Percentiles rank a stretch among this genome's conserved stretches.
Conservation (phyloP, 306 rosid genomes). For the Ziziphus jujuba region DNA sequence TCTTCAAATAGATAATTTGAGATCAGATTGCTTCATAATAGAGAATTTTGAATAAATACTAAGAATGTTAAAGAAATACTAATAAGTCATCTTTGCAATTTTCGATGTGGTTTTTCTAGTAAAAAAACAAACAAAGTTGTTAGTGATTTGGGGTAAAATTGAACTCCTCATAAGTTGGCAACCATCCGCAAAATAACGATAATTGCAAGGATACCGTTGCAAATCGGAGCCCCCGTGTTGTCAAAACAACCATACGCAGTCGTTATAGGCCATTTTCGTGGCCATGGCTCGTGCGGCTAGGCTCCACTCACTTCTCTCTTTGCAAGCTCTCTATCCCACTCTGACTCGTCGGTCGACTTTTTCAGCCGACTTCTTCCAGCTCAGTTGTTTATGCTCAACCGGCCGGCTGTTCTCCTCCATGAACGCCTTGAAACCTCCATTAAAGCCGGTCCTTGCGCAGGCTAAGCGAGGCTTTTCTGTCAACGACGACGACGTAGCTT, state of each 20-base stretch:
- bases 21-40: too few relatives aligned
- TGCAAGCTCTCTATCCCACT: conserved; percentile 24
- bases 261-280: neutral
- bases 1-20: too few relatives aligned
- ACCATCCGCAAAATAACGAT: too few relatives aligned
- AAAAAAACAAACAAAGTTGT: too few relatives aligned
- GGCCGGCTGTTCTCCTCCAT: conserved; percentile 21
- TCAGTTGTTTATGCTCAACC: conserved; percentile 25
- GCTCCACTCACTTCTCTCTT: conserved; percentile 23
- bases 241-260: neutral
- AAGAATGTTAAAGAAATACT: too few relatives aligned
- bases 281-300: conserved; percentile 49
- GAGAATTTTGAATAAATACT: too few relatives aligned
- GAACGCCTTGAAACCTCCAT: conserved; percentile 5
- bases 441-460: conserved; percentile 38
- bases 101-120: too few relatives aligned
- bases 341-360: conserved; percentile 21
- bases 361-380: conserved; percentile 35
- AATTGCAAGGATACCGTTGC: too few relatives aligned
- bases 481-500: conserved; percentile 57
- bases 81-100: too few relatives aligned
- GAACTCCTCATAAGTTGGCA: too few relatives aligned
- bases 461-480: conserved; percentile 52
- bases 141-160: too few relatives aligned
- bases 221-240: too few relatives aligned